Evolutionary conservation across 139 green algal species (phyloP).

Genomic region (Chlamydomonas asymmetrica): DNA sequence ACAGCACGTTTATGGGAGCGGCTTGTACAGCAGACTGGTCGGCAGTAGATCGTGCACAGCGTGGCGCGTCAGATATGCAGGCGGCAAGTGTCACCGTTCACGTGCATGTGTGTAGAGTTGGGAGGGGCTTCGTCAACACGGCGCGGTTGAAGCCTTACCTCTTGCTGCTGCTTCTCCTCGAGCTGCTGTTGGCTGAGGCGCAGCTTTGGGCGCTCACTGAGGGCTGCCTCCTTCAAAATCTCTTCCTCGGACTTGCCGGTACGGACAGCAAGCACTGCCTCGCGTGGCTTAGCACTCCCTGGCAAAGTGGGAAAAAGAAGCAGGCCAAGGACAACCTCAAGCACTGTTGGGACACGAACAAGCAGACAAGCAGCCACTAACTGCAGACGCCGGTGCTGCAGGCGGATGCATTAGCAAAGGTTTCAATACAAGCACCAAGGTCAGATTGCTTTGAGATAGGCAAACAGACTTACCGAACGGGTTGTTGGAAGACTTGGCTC

Average conservation of each 20-base stretch:
- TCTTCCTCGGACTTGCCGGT: conserved; percentile 74
- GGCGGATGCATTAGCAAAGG: neutral
- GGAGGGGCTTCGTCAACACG: too few species aligned
- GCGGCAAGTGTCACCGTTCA: neutral
- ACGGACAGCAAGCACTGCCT: conserved; percentile 61
- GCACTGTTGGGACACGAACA: too few species aligned
- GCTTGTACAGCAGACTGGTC: neutral
- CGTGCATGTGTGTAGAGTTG: too few species aligned
- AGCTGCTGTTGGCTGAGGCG: conserved; percentile 61
- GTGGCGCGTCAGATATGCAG: neutral
- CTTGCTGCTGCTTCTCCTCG: conserved; percentile 54
- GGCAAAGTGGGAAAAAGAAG: neutral
- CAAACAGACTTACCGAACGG: conserved; percentile 56
- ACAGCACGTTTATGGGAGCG: neutral
- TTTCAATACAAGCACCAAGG: neutral
- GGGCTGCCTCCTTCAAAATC: conserved; percentile 69
- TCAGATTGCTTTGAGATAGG: neutral
- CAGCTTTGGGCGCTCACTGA: conserved; percentile 70
- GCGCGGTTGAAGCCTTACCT: conserved; percentile 15
- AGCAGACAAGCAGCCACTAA: neutral
- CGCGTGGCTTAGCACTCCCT: conserved; percentile 68
- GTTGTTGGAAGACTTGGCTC: conserved; percentile 41
- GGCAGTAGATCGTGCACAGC: neutral
- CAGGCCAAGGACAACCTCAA: too few species aligned
- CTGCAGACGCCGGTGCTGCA: neutral